These are phyloP conservation scores for Carallia brachiata DNA, from an alignment of 345 rosid species.

Conservation along the genomic window DNA sequence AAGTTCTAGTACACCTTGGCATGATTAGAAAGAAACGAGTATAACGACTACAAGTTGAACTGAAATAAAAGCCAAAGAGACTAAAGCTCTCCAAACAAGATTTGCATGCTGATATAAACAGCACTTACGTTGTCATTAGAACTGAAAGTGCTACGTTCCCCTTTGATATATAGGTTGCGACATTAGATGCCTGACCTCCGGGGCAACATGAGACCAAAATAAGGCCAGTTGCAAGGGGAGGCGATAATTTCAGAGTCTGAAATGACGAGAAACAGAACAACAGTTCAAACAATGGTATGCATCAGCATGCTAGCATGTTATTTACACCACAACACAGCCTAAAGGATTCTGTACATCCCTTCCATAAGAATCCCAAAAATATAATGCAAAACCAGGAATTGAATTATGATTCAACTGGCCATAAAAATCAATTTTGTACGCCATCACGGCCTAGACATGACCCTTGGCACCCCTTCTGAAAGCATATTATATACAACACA, in stretches of 20 bases:
- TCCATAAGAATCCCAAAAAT: not conserved
- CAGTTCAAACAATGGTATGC: conserved; percentile 2
- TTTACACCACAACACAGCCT: not conserved
- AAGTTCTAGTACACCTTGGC: conserved; percentile 43
- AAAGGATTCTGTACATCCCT: not conserved
- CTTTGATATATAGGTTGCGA: conserved; percentile 88
- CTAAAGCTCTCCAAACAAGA: conserved; percentile 29
- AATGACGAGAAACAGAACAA: conserved; percentile 17
- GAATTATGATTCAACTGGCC: too few species aligned
- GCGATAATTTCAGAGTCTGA: conserved; percentile 79
- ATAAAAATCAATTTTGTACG: too few species aligned
- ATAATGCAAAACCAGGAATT: not conserved
- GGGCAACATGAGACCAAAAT: conserved; percentile 97
- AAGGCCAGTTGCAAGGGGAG: conserved; percentile 95
- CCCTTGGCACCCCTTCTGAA: not conserved
- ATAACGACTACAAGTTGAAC: not conserved
- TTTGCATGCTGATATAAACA: conserved; percentile 11
- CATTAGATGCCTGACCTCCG: conserved; percentile 95
- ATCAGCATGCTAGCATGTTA: not conserved
- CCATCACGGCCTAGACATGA: not conserved
- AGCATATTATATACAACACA: not conserved
- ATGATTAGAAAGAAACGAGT: not conserved
- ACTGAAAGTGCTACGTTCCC: conserved; percentile 96
- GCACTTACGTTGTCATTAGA: conserved; percentile 87
- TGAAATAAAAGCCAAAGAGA: not conserved